These are phyloP conservation scores for Canavalia ensiformis DNA, from an alignment of 306 rosid genomes.

Conservation along the genomic window DNA sequence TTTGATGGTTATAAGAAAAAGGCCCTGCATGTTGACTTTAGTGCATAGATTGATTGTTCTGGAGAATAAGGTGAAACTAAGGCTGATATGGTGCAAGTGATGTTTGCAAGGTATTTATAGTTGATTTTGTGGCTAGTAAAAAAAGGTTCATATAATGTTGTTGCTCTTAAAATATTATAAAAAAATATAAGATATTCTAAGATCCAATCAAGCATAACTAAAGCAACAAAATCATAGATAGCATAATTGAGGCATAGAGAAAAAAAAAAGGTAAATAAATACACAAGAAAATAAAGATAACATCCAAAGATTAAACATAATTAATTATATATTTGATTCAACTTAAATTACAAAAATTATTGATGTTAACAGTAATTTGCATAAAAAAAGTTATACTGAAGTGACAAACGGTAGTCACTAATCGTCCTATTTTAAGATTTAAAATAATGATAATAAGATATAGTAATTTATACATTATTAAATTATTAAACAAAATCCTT, in stretches of 20 bases:
- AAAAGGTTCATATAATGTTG: background rate
- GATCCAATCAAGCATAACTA: conserved; percentile 36
- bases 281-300: background rate
- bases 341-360: conserved; percentile 19
- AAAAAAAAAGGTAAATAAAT: conserved; percentile 19
- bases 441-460: conserved; percentile 24
- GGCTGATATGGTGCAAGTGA: conserved; percentile 80
- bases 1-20: conserved; percentile 82
- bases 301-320: conserved; percentile 8
- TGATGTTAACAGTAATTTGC: conserved; percentile 2
- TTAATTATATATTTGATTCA: conserved; percentile 4
- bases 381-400: conserved; percentile 15
- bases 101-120: conserved; percentile 77
- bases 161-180: conserved; percentile 5
- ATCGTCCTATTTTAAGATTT: conserved; percentile 30
- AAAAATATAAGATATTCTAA: conserved; percentile 8
- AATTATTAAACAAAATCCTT: conserved; percentile 81
- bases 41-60: conserved; percentile 77
- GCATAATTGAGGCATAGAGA: conserved; percentile 26
- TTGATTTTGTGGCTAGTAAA: conserved; percentile 70
- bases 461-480: conserved; percentile 56
- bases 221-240: background rate
- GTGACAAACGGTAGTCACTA: conserved; percentile 1
- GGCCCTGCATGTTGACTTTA: conserved; percentile 76
- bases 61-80: conserved; percentile 84